Evolutionary conservation across 805 yeast genomes (phyloP), one percentile per base, ranked within the genome.

Genomic region (Yamadazyma kitorensis): DNA sequence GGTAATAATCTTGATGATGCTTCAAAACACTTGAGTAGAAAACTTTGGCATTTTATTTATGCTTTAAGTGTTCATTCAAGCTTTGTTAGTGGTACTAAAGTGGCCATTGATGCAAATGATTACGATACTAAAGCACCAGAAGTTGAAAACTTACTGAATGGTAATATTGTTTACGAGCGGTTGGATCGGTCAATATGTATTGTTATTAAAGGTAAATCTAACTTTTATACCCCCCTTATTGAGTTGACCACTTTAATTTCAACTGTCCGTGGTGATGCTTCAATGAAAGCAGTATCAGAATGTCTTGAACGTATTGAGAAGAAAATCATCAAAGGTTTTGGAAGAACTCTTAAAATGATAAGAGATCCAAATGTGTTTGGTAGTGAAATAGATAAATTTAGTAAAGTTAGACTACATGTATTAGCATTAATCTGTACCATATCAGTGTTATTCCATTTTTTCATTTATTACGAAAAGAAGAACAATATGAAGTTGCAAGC

Each of bases 401-500:
- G n/a, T 5, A n/a, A 6, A 10, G 14, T 24, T 7, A 30, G 17
- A 27, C 4, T 34, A 6, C 33, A 34, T 18, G 5, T 29, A 6
- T 24, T 16, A 5, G 14, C 33, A 7, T 11, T 16, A 4, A 16
- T 20, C 4, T 25, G 23, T 9, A 16, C 31, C 5, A 31, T 54
- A 11, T 51, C 59, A 0, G 33, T 61, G 14, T 52, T 56, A 34
- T 56, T 49, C 23, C 62, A 60, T 29, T 35, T 74, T 4, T 60
- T 57, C 31, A 41, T 60, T 12, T 62, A 64, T 40, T 72, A 69
- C 36, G 74, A 69, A 41, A 28, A 35, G 5, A 44, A 45, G 12
- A 38, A 43, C 1, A 50, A 64, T 17, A 17, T 40, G 1, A 51
- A 51, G 1, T 52, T 59, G 24, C 50, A 68, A 2, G 61, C 51